These are phyloP conservation scores for Fusarium pilosicola DNA, from an alignment of 2,329 filamentous ascomycete genomes.

Conservation along the genomic window DNA sequence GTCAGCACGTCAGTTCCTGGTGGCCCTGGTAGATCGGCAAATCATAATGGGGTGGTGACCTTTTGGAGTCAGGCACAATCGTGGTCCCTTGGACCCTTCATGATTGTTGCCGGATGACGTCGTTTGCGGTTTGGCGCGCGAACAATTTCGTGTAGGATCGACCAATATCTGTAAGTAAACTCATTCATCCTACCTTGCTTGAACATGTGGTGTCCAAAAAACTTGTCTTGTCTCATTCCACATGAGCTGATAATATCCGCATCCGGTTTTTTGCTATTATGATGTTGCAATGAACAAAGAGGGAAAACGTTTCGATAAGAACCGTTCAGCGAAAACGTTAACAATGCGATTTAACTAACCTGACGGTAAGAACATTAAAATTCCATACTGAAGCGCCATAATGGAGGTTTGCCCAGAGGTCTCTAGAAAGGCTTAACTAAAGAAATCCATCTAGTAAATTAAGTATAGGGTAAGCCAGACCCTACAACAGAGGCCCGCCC, in stretches of 20 bases:
- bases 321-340: not conserved
- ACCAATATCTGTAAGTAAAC: too few species aligned
- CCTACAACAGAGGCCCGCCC: too few species aligned
- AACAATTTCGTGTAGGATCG: not conserved
- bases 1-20: not conserved
- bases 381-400: not conserved
- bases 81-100: not conserved
- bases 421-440: not conserved
- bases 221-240: not conserved
- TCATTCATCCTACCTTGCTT: fast-evolving
- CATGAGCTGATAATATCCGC: fast-evolving
- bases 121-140: fast-evolving
- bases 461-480: not conserved
- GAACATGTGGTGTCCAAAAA: not conserved
- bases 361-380: not conserved
- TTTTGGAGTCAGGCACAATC: not conserved
- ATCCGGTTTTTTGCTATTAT: fast-evolving
- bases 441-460: fast-evolving
- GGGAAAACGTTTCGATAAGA: not conserved
- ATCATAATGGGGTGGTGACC: not conserved
- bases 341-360: too few species aligned
- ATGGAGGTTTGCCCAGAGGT: not conserved
- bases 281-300: fast-evolving
- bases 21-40: not conserved
- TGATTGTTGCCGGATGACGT: not conserved